phyloP scores from a whole-genome alignment of 2,329 filamentous ascomycete species.

The Lachnellula subtilissima region DNA sequence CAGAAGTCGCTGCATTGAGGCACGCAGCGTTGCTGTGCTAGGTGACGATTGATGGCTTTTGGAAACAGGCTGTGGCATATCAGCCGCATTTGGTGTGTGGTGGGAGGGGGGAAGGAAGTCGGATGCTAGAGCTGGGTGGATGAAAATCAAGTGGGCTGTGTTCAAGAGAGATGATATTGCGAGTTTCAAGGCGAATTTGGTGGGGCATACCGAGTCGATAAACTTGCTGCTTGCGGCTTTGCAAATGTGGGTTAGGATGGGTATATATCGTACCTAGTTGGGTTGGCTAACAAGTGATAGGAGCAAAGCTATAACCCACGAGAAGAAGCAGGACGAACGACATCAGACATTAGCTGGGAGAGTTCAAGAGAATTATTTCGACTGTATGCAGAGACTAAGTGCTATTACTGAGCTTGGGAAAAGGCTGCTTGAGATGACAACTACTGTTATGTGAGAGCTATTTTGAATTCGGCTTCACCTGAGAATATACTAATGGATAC shows the following conservation, averaged over 20 bases:
- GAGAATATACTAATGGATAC: conserved; percentile 2
- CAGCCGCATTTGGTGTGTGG: conserved; percentile 21
- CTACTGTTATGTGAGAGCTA: not conserved
- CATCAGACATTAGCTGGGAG: conserved; percentile 3
- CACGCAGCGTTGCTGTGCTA: conserved; percentile 26
- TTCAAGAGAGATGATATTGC: conserved; percentile 29
- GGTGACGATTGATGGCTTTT: conserved; percentile 26
- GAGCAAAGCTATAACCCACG: conserved; percentile 1
- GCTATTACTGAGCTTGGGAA: conserved; percentile 8
- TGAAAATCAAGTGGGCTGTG: conserved; percentile 28
- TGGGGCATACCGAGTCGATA: conserved; percentile 14
- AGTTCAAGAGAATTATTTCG: conserved; percentile 19
- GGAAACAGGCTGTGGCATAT: conserved; percentile 23
- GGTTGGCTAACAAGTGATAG: not conserved
- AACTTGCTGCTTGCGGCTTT: not conserved
- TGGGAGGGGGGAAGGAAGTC: conserved; percentile 1
- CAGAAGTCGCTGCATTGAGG: conserved; percentile 20
- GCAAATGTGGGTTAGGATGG: not conserved
- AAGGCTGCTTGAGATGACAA: not conserved
- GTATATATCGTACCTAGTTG: not conserved
- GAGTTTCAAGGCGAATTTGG: conserved; percentile 23
- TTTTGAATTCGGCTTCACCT: not conserved
- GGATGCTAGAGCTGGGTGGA: conserved; percentile 19
- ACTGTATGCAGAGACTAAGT: conserved; percentile 15
- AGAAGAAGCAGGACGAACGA: conserved; percentile 7